Percentiles rank a stretch among this genome's conserved stretches.
These are phyloP conservation scores for Hortiboletus flavorubellus DNA, from an alignment of 768 basidiomycete species.

Conservation along the genomic window DNA sequence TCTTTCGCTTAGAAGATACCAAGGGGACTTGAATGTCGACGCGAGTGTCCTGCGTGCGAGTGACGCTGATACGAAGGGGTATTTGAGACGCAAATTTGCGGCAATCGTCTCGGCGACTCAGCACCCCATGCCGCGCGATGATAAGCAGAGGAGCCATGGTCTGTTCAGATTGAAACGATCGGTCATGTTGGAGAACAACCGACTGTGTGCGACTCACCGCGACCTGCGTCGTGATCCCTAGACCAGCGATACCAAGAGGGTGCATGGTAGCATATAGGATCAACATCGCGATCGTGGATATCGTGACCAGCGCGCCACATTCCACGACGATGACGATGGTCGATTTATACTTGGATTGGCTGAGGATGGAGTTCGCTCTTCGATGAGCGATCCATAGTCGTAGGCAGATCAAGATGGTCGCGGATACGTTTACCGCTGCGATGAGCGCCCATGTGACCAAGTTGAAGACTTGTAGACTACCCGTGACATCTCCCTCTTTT, in stretches of 20 bases:
- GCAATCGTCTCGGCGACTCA: neutral
- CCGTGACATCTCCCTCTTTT: neutral
- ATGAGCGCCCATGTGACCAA: conserved; percentile 18
- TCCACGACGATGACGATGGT: conserved; percentile 17
- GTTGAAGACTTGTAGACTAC: neutral
- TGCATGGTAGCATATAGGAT: conserved; percentile 4
- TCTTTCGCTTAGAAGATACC: neutral
- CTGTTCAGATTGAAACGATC: neutral
- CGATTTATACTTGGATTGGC: conserved; percentile 16
- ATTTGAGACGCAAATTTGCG: neutral
- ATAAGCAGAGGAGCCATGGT: conserved; percentile 17
- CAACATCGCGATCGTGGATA: conserved; percentile 13
- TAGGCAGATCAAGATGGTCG: conserved; percentile 16
- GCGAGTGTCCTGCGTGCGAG: conserved; percentile 7
- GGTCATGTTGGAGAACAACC: neutral
- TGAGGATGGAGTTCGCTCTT: neutral
- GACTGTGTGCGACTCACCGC: conserved; percentile 8
- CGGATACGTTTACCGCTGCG: conserved; percentile 13
- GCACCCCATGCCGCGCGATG: conserved; percentile 15
- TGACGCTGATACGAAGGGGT: conserved; percentile 14
- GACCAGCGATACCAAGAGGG: conserved; percentile 10
- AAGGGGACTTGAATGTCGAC: neutral
- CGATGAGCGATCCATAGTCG: conserved; percentile 16
- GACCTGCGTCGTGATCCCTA: conserved; percentile 19
- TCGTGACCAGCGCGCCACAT: conserved; percentile 21